Percentiles rank a stretch among this genome's conserved stretches.
Evolutionary conservation across 192 early-diverging fungal species (phyloP).

Genomic region (Coemansia sp.): DNA sequence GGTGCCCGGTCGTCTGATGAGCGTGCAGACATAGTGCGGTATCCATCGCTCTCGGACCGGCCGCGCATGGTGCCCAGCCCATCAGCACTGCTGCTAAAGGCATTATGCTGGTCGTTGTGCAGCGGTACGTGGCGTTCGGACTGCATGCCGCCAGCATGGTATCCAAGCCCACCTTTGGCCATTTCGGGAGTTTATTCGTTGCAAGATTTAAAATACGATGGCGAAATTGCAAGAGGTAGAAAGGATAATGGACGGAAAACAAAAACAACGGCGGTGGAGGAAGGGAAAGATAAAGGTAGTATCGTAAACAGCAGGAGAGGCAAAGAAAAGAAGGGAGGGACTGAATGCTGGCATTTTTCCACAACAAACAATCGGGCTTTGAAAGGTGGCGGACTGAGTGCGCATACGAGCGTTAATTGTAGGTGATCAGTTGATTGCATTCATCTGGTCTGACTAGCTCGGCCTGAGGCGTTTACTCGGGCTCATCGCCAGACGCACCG

Average conservation of each 20-base stretch:
- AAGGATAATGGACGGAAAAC: no score
- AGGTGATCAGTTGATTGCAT: neutral
- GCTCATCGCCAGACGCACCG: conserved; percentile 20
- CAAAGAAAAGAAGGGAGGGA: neutral
- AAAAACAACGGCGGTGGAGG: no score
- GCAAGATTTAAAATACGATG: neutral
- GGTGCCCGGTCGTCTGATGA: conserved; percentile 45
- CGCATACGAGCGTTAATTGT: no score
- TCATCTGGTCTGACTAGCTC: neutral
- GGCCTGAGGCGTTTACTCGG: neutral
- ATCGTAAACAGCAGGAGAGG: neutral
- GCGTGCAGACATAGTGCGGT: conserved; percentile 24
- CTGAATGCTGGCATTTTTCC: no score
- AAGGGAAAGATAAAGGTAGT: neutral
- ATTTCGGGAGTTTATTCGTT: neutral
- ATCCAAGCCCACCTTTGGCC: conserved; percentile 2
- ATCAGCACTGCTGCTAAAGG: conserved; percentile 8
- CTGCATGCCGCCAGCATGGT: conserved; percentile 15
- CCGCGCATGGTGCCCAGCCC: conserved; percentile 14
- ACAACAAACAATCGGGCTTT: neutral
- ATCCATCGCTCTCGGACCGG: conserved; percentile 42
- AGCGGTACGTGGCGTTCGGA: conserved; percentile 29
- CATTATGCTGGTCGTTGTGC: conserved; percentile 8
- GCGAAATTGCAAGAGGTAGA: neutral
- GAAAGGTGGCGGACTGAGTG: neutral